Conservation (phyloP, 164 flowering plant species). For the Dillenia suffruticosa region DNA sequence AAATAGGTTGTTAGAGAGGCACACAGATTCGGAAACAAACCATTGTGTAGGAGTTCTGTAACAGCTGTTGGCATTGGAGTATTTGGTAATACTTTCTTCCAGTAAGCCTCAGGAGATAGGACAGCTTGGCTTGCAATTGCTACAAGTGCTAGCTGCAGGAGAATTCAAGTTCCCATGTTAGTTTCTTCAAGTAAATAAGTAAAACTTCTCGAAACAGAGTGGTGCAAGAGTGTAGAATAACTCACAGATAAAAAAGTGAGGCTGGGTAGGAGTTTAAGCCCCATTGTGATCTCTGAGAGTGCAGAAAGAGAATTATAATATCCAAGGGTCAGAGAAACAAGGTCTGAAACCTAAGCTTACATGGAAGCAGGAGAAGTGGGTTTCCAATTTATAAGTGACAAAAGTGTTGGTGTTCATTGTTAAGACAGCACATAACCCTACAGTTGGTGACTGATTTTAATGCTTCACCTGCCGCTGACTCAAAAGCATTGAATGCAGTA, state of each 20-base stretch:
- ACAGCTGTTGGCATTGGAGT: conserved; percentile 39
- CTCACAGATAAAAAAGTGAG: conserved; percentile 22
- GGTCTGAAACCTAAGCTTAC: neutral
- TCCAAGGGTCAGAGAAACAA: neutral
- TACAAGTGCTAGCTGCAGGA: conserved; percentile 30
- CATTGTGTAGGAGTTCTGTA: conserved; percentile 27
- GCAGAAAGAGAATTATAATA: neutral
- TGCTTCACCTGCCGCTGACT: conserved; percentile 26
- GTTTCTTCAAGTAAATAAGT: neutral
- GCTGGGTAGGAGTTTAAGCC: conserved; percentile 13
- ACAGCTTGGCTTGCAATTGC: conserved; percentile 34
- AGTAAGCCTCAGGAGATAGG: conserved; percentile 31
- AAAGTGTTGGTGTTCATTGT: neutral
- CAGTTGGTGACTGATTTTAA: neutral
- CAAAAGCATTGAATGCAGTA: conserved; percentile 7
- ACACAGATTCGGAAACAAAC: conserved; percentile 9
- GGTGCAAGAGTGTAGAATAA: neutral
- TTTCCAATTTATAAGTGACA: conserved; percentile 8
- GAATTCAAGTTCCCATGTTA: neutral
- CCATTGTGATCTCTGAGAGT: conserved; percentile 13
- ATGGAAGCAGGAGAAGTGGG: conserved; percentile 3
- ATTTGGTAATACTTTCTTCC: conserved; percentile 37
- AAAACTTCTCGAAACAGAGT: neutral
- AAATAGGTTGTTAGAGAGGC: too few species aligned
- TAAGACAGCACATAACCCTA: conserved; percentile 9